Conservation (phyloP, 1,284 basidiomycete genomes). For the Trichosporon faecale region DNA sequence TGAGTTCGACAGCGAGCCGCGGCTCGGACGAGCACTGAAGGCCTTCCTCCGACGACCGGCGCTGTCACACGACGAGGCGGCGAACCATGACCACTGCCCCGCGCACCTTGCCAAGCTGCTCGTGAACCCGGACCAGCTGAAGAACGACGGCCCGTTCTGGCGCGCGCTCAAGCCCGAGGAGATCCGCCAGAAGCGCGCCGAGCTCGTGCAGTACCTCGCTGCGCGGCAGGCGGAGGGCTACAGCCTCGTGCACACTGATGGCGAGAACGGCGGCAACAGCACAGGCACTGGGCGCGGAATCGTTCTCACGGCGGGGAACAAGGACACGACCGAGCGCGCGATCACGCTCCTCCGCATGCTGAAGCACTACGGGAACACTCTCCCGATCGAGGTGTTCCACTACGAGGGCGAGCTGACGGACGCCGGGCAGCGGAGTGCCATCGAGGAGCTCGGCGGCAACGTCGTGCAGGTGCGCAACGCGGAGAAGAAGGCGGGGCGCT, state of each 20-base stretch:
- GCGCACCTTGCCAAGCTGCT: conserved; percentile 35
- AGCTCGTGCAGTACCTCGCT: conserved; percentile 46
- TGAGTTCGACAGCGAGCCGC: conserved; percentile 20
- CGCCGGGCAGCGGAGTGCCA: conserved; percentile 33
- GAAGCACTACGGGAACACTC: conserved; percentile 38
- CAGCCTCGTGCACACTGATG: conserved; percentile 30
- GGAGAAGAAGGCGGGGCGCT: conserved; percentile 36
- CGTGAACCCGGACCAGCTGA: conserved; percentile 51
- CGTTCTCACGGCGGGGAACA: conserved; percentile 11
- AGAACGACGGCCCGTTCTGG: conserved; percentile 49
- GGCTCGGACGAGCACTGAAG: conserved; percentile 17
- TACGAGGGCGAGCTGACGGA: conserved; percentile 52
- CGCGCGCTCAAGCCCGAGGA: conserved; percentile 33
- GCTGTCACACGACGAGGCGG: conserved; percentile 25
- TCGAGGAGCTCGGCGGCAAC: conserved; percentile 48
- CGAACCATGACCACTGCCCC: conserved; percentile 39
- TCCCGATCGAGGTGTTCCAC: conserved; percentile 54
- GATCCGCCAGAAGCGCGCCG: conserved; percentile 40
- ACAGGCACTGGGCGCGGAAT: neutral
- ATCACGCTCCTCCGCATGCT: conserved; percentile 50
- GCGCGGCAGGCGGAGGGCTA: conserved; percentile 36
- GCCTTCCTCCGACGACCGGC: conserved; percentile 43
- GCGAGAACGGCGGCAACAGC: conserved; percentile 28
- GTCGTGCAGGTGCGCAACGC: conserved; percentile 39
- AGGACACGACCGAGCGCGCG: conserved; percentile 52